Evolutionary conservation across 176 grass and related monocot genomes (phyloP).

Genomic region (Juncus inflexus): DNA sequence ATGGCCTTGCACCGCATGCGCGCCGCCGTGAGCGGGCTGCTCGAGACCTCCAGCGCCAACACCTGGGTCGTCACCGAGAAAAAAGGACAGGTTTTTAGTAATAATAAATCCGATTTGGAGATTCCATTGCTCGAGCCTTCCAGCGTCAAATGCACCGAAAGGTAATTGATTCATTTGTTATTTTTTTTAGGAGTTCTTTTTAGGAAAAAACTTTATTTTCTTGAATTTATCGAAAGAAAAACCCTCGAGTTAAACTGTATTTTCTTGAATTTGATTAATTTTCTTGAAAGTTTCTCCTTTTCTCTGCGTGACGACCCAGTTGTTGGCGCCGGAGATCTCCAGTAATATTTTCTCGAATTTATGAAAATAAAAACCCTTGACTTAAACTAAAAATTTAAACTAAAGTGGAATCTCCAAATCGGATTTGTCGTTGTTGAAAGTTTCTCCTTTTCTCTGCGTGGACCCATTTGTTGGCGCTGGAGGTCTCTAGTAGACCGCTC

Average conservation of each 20-base stretch:
- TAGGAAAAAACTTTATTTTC: no score
- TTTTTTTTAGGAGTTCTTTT: not conserved
- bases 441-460: conserved; percentile 49
- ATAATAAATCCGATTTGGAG: conserved; percentile 29
- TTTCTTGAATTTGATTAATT: no score
- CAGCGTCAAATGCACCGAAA: conserved; percentile 50
- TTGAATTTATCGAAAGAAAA: no score
- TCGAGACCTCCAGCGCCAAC: conserved; percentile 46
- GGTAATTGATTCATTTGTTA: conserved; percentile 29
- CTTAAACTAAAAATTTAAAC: no score
- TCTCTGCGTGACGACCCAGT: conserved; percentile 46
- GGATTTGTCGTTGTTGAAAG: conserved; percentile 32
- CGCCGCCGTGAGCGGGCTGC: conserved; percentile 39
- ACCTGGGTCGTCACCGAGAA: conserved; percentile 78
- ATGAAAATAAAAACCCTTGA: no score
- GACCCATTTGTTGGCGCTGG: conserved; percentile 55
- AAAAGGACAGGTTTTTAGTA: conserved; percentile 34
- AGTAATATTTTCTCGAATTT: conserved; percentile 8
- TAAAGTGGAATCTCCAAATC: conserved; percentile 27
- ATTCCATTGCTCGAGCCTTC: conserved; percentile 34
- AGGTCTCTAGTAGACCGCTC: conserved; percentile 43
- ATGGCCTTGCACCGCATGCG: conserved; percentile 68
- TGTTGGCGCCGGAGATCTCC: conserved; percentile 41
- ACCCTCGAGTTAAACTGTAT: no score
- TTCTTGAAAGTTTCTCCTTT: not conserved